These are phyloP conservation scores for Sporothrix globosa DNA, from an alignment of 2,329 filamentous ascomycete genomes.

Conservation along the genomic window DNA sequence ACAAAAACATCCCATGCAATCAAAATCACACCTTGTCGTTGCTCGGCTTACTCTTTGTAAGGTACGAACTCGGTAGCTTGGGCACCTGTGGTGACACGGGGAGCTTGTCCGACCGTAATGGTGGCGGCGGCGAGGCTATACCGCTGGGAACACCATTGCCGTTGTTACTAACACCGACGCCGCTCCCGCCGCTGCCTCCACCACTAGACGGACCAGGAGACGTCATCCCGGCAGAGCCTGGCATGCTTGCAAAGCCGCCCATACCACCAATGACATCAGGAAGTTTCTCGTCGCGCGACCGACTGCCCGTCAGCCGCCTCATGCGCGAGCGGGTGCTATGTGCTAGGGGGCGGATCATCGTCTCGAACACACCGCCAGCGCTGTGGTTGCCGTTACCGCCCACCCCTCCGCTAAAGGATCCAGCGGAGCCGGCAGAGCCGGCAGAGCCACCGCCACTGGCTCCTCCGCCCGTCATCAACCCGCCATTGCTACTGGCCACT, in stretches of 20 bases:
- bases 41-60: slow-evolving; percentile 34
- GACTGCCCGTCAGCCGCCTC: slow-evolving; percentile 63
- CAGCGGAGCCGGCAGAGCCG: neutral
- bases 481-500: slow-evolving; percentile 33
- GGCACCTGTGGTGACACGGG: slow-evolving; percentile 39
- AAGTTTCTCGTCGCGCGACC: slow-evolving; percentile 45
- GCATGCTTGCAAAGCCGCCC: neutral
- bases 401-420: neutral
- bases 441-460: neutral
- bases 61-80: slow-evolving; percentile 39
- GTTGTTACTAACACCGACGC: neutral
- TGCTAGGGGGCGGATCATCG: slow-evolving; percentile 62
- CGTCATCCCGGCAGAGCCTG: neutral
- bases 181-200: neutral
- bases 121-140: slow-evolving; percentile 20
- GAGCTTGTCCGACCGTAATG: slow-evolving; percentile 35
- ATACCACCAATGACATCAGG: slow-evolving; percentile 29
- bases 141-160: neutral
- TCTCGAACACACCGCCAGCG: slow-evolving; percentile 53
- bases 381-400: slow-evolving; percentile 17
- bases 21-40: slow-evolving; percentile 36
- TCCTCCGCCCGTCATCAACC: neutral
- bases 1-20: neutral
- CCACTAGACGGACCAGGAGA: neutral
- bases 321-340: slow-evolving; percentile 63